Percentiles rank a stretch among this genome's conserved stretches.
These are phyloP conservation scores for Hyaloscypha hepaticicola DNA, from an alignment of 495 filamentous ascomycete species.

Conservation along the genomic window DNA sequence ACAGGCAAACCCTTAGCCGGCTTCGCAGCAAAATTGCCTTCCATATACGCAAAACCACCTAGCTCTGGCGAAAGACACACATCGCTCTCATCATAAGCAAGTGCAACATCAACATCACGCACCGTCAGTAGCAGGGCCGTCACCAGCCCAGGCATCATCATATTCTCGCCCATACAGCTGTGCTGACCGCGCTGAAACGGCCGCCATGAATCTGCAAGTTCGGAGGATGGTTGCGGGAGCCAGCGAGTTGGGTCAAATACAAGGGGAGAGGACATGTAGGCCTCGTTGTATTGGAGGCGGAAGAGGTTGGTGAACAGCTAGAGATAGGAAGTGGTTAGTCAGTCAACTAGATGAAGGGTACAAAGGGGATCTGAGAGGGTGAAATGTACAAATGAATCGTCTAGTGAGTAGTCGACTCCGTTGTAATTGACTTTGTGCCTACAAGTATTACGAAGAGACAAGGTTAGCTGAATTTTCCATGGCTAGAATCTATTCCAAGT, in stretches of 20 bases:
- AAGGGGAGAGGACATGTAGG: background rate
- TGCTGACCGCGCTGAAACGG: slow-evolving; percentile 3
- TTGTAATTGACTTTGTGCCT: slow-evolving; percentile 2
- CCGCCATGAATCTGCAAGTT: background rate
- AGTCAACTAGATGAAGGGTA: background rate
- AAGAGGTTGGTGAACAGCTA: slow-evolving; percentile 6
- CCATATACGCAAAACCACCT: slow-evolving; percentile 5
- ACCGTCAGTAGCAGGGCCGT: slow-evolving; percentile 9
- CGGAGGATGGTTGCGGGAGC: background rate
- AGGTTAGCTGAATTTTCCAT: background rate
- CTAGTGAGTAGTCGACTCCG: background rate
- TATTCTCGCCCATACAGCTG: slow-evolving; percentile 14
- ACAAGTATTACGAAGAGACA: background rate
- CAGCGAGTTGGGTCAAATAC: background rate
- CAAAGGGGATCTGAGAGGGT: background rate
- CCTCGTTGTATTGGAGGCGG: background rate
- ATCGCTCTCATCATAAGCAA: slow-evolving; percentile 5
- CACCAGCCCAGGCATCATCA: slow-evolving; percentile 12
- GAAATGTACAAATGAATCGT: background rate
- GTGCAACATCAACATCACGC: slow-evolving; percentile 8
- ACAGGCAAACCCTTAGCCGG: slow-evolving; percentile 9
- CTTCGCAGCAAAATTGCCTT: slow-evolving; percentile 10
- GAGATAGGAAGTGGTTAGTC: background rate
- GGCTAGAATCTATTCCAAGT: background rate
- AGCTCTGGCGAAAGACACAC: background rate